Conservation (phyloP, 345 rosid genomes). For the Ceriops zippeliana region DNA sequence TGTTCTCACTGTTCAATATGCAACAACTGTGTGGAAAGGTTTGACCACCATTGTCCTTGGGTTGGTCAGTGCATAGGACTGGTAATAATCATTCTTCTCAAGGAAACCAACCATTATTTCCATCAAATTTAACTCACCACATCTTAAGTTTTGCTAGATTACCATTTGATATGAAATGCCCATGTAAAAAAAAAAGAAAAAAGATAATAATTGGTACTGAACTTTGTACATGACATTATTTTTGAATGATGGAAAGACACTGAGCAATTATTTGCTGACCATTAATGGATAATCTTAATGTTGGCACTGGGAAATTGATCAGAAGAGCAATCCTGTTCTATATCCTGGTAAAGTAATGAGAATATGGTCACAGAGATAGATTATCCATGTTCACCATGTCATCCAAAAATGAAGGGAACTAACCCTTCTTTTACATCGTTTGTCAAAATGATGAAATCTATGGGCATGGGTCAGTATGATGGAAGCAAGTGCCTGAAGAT, state of each 20-base stretch:
- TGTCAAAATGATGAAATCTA: no score
- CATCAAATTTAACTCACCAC: constrained; percentile 1
- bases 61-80: constrained; percentile 98
- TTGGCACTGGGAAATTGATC: background rate
- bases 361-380: no score
- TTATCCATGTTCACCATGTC: no score
- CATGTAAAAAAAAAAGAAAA: no score
- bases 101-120: background rate
- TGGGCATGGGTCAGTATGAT: no score
- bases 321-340: background rate
- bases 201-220: no score
- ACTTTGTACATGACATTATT: no score
- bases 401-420: no score
- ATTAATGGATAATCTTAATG: background rate
- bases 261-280: background rate
- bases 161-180: no score
- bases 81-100: constrained; percentile 43
- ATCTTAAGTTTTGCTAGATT: background rate
- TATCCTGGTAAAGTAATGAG: background rate
- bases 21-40: constrained; percentile 90
- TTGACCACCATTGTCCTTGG: constrained; percentile 99
- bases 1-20: constrained; percentile 99
- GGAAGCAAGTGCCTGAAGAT: no score
- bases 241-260: no score
- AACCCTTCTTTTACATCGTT: no score